Evolutionary conservation across 805 yeast species (phyloP), one percentile per base, ranked within the genome.

Genomic region (Saturnispora silvae): DNA sequence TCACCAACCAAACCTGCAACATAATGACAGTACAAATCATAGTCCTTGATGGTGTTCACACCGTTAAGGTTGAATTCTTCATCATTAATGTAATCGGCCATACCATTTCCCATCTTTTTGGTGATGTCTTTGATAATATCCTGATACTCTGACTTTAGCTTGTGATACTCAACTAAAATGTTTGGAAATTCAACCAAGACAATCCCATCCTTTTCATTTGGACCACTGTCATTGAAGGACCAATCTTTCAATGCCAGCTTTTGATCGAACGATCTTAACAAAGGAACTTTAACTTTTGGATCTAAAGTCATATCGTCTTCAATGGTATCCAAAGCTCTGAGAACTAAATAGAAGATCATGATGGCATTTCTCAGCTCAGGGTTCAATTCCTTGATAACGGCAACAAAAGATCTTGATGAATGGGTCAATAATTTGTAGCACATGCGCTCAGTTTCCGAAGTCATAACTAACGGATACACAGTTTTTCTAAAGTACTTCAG

Each of bases 1-100:
- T 86, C 96, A 40, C 99, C 98, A 28, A 92, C 97, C 37, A 92
- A 67, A 2, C 98, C 99, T 2, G 99, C 98, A 41, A 92, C 99
- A 53, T 87, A 84, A 61, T 87, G 87, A 61, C 99, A 92, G 65
- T 92, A 92, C 43, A 80, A 66, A 55, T 92, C 87, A 56, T 81
- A 92, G 53, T 86, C 97, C 43, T 70, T 65, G 31, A 82, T 56
- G 1, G 96, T 84, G 34, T 64, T 64, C 33, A 92, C 77, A 2
- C 97, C 97, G 43, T 75, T 74, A 46, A 71, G 55, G 56, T 84
- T 85, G 63, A 83, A 83, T 44, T 78, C 70, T 35, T 81, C 92
- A 52, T 80, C 77, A 49, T 70, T 64, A 37, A 82, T 76, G 60
- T 87, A 92, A 53, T 84, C 86, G 23, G 97, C 97, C 98, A 92